Evolutionary conservation across 495 filamentous ascomycete genomes (phyloP).

Genomic region (Trichoderma virens): DNA sequence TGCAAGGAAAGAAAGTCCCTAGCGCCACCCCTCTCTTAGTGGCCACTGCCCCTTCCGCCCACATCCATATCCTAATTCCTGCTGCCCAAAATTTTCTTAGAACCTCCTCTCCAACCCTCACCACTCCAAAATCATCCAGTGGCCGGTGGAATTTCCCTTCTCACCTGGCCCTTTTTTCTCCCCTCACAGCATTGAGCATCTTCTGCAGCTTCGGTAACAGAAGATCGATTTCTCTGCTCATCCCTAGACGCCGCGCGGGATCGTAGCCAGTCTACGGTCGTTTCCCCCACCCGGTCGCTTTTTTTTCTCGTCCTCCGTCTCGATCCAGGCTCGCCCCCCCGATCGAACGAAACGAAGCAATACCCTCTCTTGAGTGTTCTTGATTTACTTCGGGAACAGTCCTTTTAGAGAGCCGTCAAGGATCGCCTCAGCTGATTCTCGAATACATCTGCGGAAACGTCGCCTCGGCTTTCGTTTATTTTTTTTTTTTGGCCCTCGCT

Average conservation of each 20-base stretch:
- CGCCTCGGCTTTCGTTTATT: conserved; percentile 9
- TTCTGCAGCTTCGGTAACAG: neutral
- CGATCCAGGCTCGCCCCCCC: conserved; percentile 13
- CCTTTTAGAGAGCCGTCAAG: conserved; percentile 9
- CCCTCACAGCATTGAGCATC: conserved; percentile 14
- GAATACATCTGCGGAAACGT: neutral
- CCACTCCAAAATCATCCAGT: conserved; percentile 16
- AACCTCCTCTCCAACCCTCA: conserved; percentile 10
- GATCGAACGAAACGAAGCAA: neutral
- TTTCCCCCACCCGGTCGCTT: conserved; percentile 5
- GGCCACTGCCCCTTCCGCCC: conserved; percentile 7
- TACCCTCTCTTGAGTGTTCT: conserved; percentile 17
- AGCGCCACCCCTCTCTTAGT: neutral
- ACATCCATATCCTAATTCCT: neutral
- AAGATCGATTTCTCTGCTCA: conserved; percentile 20
- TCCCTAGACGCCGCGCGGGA: conserved; percentile 22
- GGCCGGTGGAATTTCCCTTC: conserved; percentile 16
- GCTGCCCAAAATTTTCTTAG: conserved; percentile 6
- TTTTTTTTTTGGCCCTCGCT: neutral
- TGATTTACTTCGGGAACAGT: conserved; percentile 20
- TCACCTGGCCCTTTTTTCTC: conserved; percentile 15
- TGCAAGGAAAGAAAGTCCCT: neutral
- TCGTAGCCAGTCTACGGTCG: conserved; percentile 8
- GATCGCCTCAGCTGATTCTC: conserved; percentile 10
- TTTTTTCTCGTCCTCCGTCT: conserved; percentile 26